Evolutionary conservation across 164 flowering plant genomes (phyloP), one percentile per base, ranked within the genome.

Genomic region (Magnolia changhungtana): DNA sequence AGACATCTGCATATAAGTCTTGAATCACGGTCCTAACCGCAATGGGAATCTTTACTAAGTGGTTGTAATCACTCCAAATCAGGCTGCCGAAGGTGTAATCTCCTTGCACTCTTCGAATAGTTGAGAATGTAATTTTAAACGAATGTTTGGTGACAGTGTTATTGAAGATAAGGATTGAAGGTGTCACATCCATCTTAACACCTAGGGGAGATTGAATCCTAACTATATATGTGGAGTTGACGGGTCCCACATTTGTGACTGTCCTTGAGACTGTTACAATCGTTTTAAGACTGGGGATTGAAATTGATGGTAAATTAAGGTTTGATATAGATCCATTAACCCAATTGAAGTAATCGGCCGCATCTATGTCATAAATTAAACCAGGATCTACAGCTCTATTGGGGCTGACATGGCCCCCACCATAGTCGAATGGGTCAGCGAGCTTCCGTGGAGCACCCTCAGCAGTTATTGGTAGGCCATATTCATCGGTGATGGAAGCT

Each of bases 221-320:
- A n/a, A 84, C 89, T 19, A 2, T 68, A 10, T 68, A 85, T 8
- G 72, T 74, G 24, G 89, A 81, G 61, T 82, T 70, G 4, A 66
- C 18, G 0, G 75, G 67, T 1, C 88, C 90, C 13, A 86, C 87
- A 67, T 88, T 85, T 21, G 86, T 85, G 18, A 86, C 84, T 4
- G 79, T 84, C 80, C 89, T 85, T 14, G 73, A 78, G 71, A 86
- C 75, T n/a, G 84, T 84, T 18, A 64, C 64, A 31, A 75, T 67
- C 3, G 9, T 78, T 71, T 64, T 83, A 31, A 88, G 85, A 55
- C 77, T 79, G 23, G 89, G 89, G 18, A 87, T 81, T 0, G 85
- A 80, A 63, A 88, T 84, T 19, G 88, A 86, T 50, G 90, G 90
- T 49, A 86, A 84, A 74, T 86, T 88, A 16, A 88, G 77, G 69